Base-by-base conservation (phyloP, 2,329 filamentous ascomycete genomes). In the Grosmannia clavigera region DNA sequence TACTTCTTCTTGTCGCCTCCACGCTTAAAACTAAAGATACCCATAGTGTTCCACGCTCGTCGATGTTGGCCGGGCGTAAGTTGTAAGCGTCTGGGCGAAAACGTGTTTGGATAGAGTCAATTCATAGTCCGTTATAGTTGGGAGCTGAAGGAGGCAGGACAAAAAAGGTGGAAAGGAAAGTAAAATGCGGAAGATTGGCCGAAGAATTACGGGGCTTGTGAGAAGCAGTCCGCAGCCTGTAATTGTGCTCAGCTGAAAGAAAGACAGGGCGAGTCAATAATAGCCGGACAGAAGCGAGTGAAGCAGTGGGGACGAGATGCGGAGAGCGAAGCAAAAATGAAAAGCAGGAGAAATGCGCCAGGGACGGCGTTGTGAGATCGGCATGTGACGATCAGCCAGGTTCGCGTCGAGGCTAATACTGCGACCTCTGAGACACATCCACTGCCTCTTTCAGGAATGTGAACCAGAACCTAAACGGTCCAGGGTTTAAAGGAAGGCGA, bases 11-110 rank as follows among this genome's bases (percentile, higher is more conserved):
- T 82, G 63, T 80, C 78, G 65, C 75, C 74, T 57, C 79, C 78
- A 62, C 82, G 73, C 68, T 78, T 81, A 67, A 83, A 71, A 57
- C 80, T 80, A 64, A 83, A 81, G 2, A 81, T 82, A 27, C 83
- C 81, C 81, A 83, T 83, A 55, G 19, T 70, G 46, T 50, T 22
- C 10, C 11, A 35, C 33, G 33, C 19, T 25, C 16, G 40, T n/a
- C 40, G 16, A 46, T 46, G 40, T n/a, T 46, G 40, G 40, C 9
- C 40, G n/a, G n/a, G 40, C n/a, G 40, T 4, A 11, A 25, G 11
- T 50, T 25, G 46, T 50, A 31, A 7, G 31, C 31, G 31, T 7
- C 22, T 22, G 22, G 22, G 22, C 22, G 22, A 22, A 22, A 22
- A 22, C 22, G 22, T 22, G 9, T 12, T 22, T 7, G 22, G 51